Evolutionary conservation across 176 grass and related monocot species (phyloP).

Genomic region (Aegilops tauschii): DNA sequence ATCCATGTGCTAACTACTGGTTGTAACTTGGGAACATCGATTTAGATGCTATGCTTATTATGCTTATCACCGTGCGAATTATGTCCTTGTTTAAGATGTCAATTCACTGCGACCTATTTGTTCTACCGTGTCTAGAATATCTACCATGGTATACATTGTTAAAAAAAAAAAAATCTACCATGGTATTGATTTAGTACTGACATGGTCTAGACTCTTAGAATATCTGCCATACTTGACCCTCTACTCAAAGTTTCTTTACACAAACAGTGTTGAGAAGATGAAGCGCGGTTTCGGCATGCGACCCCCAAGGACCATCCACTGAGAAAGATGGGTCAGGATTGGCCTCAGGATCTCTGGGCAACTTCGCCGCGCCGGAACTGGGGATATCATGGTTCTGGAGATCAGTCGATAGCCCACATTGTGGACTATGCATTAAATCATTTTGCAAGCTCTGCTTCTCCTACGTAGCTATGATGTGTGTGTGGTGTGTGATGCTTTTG

Average conservation of each 20-base stretch:
- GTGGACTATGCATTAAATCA: neutral
- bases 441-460: neutral
- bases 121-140: neutral
- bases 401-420: neutral
- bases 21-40: neutral
- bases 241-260: neutral
- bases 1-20: neutral
- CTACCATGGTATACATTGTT: too few species aligned
- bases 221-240: neutral
- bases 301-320: slow-evolving; percentile 49
- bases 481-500: neutral
- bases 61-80: neutral
- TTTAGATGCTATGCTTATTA: neutral
- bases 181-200: neutral
- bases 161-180: neutral
- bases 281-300: slow-evolving; percentile 92
- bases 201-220: too few species aligned
- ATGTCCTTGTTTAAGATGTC: neutral
- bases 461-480: neutral
- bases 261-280: slow-evolving; percentile 83
- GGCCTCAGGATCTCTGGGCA: neutral
- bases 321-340: neutral
- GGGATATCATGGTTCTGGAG: too few species aligned
- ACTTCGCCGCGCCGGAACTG: neutral
- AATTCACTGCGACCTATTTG: neutral